Evolutionary conservation across 257 asterid genomes (phyloP), one percentile per base, ranked within the genome.

Genomic region (Lantana camara): DNA sequence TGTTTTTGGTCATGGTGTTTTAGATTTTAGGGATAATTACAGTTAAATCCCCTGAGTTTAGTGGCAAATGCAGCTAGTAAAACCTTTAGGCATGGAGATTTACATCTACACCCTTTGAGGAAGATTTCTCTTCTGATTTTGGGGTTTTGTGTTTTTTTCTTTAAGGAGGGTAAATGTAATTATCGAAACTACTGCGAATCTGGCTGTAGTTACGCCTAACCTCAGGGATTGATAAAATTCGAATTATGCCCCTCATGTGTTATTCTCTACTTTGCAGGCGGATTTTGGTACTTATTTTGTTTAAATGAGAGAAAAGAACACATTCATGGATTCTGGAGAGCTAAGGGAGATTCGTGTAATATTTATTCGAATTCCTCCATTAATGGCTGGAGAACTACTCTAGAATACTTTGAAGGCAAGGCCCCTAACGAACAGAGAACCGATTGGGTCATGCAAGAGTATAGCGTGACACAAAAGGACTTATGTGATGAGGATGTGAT

Each of bases 381-480:
- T 24, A 53, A n/a, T 67, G 95, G 90, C 54, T 80, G 84, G 86
- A 85, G 78, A 75, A 83, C 83, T 17, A 80, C 85, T 15, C 67
- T 75, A 38, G 90, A 81, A 47, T 90, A 74, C 54, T 65, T 77
- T 17, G 82, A 73, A 69, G 78, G 81, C 60, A 66, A 49, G 48
- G 76, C n/a, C n/a, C n/a, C n/a, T n/a, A n/a, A n/a, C n/a, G n/a
- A 61, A 52, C 67, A 53, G 42, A 68, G 17, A 73, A 81, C 95
- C 12, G 63, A 62, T 48, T 85, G 85, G 91, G 57, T 76, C 54
- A 87, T 87, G 88, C 91, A 77, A 20, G 91, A 87, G 64, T 85
- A 81, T 74, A 73, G 9, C 38, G 63, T 82, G 56, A 71, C 77
- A 12, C 74, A 55, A 12, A 63, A 67, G 35, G 79, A 72, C 44